Percentiles rank a stretch among this genome's conserved stretches.
Conservation (phyloP, 2,329 filamentous ascomycete species). For the Calonectria pseudoreteaudii region DNA sequence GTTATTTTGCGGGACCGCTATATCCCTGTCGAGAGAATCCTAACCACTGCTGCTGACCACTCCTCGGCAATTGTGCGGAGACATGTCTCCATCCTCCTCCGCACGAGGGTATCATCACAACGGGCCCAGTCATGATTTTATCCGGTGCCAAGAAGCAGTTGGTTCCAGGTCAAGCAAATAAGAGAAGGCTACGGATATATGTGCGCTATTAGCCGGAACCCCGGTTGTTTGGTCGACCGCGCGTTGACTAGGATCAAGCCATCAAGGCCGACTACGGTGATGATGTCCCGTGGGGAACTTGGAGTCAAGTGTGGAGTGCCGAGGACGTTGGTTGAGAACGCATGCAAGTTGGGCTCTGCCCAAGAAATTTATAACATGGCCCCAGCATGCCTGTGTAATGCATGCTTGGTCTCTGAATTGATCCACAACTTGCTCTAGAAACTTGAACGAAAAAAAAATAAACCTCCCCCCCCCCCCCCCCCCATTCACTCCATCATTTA, state of each 20-base stretch:
- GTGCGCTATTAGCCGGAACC: background rate
- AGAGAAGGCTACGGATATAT: background rate
- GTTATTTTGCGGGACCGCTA: background rate
- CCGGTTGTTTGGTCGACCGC: background rate
- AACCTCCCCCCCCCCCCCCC: background rate
- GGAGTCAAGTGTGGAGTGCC: background rate
- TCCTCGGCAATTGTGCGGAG: background rate
- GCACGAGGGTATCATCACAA: constrained; percentile 5
- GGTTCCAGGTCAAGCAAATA: background rate
- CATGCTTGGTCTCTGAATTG: no score
- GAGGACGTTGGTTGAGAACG: background rate
- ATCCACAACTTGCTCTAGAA: background rate
- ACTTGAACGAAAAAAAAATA: background rate
- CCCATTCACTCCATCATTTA: background rate
- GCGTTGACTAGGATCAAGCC: background rate
- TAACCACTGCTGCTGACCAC: background rate
- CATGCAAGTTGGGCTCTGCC: background rate
- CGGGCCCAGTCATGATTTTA: background rate
- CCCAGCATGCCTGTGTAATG: background rate
- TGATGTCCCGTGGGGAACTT: background rate
- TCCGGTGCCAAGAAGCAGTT: background rate
- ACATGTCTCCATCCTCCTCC: background rate
- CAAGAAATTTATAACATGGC: background rate
- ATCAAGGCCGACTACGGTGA: background rate
- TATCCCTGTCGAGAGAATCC: background rate